Conservation (phyloP, 306 rosid species). For the Hippophae tibetana region DNA sequence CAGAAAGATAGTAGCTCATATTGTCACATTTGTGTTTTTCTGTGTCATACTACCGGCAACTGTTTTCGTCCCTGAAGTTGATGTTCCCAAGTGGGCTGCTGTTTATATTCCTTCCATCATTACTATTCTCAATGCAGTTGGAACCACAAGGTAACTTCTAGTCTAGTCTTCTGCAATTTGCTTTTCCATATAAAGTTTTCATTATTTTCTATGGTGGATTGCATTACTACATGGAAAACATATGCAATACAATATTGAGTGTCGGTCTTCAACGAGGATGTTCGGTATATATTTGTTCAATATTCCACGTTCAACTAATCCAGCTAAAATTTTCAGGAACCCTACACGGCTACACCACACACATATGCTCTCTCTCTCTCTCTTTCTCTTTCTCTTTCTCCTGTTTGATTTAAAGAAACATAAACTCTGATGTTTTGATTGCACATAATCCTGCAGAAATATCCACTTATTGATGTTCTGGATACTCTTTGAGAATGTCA, state of each 20-base stretch:
- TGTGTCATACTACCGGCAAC: constrained; percentile 81
- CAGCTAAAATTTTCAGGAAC: no score
- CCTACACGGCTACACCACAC: no score
- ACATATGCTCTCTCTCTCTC: no score
- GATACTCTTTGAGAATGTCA: constrained; percentile 90
- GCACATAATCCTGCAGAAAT: constrained; percentile 40
- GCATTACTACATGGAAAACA: no score
- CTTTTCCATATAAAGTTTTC: neutral
- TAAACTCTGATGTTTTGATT: neutral
- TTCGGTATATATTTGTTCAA: no score
- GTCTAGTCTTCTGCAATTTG: no score
- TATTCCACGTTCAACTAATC: no score
- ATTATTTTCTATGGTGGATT: neutral
- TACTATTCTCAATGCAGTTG: constrained; percentile 89
- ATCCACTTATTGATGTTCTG: constrained; percentile 72
- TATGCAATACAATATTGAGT: no score
- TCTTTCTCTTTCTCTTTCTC: no score
- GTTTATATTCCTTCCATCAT: constrained; percentile 76
- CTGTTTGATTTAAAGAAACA: no score
- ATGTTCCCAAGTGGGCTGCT: constrained; percentile 86
- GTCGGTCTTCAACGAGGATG: no score
- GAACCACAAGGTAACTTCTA: constrained; percentile 64
- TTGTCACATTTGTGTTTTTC: constrained; percentile 75
- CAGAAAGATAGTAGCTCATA: constrained; percentile 74
- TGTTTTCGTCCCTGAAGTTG: constrained; percentile 73